Percentiles rank a stretch among this genome's conserved stretches.
Conservation (phyloP, 257 asterid species). For the Salvia hispanica region DNA sequence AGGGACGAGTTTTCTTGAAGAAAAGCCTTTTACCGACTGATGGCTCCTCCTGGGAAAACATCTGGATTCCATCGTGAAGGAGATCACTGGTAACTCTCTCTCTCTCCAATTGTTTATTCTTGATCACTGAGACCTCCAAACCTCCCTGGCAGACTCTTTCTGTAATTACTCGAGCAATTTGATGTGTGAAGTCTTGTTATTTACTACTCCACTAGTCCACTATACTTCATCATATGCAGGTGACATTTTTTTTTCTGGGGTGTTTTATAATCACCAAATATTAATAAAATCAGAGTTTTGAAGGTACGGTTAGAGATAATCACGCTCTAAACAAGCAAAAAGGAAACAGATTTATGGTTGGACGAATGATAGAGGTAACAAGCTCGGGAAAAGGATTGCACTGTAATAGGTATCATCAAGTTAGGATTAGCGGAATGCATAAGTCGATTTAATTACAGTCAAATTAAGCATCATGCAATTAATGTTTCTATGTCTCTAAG, state of each 20-base stretch:
- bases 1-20: conserved; percentile 10
- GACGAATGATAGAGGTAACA: background rate
- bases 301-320: background rate
- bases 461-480: too few species aligned
- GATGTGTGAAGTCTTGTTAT: background rate
- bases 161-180: background rate
- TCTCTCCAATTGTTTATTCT: conserved; percentile 22
- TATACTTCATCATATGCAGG: conserved; percentile 2
- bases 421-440: background rate
- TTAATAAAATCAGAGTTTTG: conserved; percentile 1
- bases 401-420: conserved; percentile 12
- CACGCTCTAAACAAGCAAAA: conserved; percentile 3
- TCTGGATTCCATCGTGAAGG: conserved; percentile 75
- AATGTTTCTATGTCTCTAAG: background rate
- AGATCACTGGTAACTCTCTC: conserved; percentile 66
- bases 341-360: background rate
- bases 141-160: conserved; percentile 7
- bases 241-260: background rate
- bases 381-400: background rate
- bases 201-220: background rate
- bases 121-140: conserved; percentile 30
- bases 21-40: conserved; percentile 33
- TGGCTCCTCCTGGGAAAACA: conserved; percentile 77
- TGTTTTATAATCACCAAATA: background rate
- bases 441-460: background rate